These are phyloP conservation scores for Spirogloea muscicola DNA, from an alignment of 139 green algal genomes.

Conservation along the genomic window DNA sequence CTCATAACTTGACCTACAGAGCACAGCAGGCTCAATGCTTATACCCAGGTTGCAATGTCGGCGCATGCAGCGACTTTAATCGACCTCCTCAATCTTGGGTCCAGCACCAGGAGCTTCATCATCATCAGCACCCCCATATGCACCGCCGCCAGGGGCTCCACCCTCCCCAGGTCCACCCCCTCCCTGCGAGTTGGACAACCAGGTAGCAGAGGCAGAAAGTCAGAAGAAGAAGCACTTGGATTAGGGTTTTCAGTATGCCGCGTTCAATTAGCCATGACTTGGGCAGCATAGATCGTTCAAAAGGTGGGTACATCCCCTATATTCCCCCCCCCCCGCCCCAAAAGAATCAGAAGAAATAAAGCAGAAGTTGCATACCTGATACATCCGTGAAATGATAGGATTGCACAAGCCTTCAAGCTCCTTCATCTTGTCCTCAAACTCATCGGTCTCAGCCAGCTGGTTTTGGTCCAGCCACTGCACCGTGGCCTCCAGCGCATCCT, in stretches of 20 bases:
- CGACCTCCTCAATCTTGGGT: constrained; percentile 50
- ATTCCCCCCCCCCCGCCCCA: no score
- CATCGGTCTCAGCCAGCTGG: constrained; percentile 62
- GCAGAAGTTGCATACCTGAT: no score
- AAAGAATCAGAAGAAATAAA: no score
- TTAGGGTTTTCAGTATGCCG: no score
- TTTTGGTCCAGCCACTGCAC: constrained; percentile 88
- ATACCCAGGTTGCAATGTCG: background rate
- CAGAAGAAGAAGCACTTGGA: no score
- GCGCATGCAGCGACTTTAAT: constrained; percentile 33
- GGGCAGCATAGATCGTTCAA: no score
- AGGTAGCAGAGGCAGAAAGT: no score
- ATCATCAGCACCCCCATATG: constrained; percentile 25
- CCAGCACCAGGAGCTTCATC: constrained; percentile 13
- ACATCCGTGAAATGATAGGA: constrained; percentile 86
- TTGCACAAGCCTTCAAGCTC: constrained; percentile 89
- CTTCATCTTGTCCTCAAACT: constrained; percentile 97
- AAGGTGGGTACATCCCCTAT: no score
- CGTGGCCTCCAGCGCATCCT: constrained; percentile 74
- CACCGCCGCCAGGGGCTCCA: constrained; percentile 11
- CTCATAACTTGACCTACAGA: no score
- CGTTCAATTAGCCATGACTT: no score
- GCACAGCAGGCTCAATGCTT: background rate
- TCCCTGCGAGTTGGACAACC: no score
- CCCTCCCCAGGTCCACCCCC: constrained; percentile 16